Base-by-base conservation (phyloP, 2,329 filamentous ascomycete species). In the Neoarthrinium moseri region DNA sequence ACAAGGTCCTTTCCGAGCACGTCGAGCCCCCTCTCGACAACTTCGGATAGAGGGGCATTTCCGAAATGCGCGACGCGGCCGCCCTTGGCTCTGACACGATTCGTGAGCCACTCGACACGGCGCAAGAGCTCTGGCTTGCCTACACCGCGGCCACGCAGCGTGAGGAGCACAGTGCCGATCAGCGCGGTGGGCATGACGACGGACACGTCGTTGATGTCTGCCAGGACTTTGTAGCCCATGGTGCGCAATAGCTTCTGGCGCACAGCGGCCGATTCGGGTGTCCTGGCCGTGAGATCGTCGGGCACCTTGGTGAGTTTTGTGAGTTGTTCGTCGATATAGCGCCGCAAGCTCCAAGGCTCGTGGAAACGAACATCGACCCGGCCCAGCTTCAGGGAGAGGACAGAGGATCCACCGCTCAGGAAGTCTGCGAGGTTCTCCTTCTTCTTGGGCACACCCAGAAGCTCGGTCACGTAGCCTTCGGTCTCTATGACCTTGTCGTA, bases 401-500 rank as follows among this genome's bases (percentile, higher is more conserved):
- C 86, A 0, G 89, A 96, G 0, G 91, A 95, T 4, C 80, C 79
- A 22, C 89, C 83, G 1, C 86, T 87, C n/a, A 99, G 70, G 56
- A 99, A 95, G 58, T 95, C 89, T 26, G 84, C 81, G 29, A 99
- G 71, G 51, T 96, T 96, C 62, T 99, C 94, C 63, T 96, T 95
- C 59, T 89, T 89, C 68, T 99, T 99, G 0, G 94, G 94, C 51
- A 95, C 86, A 3, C 94, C 94, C 1, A 99, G 78, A 2, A 99
- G 79, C 65, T 99, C 94, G 26, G 85, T 94, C 35, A 97, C 92
- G 60, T 99, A 99, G 5, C 91, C 94, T 66, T 96, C 91, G 1
- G 95, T 96, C 66, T 99, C 94, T 49, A 99, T 95, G 46, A 99
- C 94, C 63, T 97, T 99, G 74, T 99, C 94, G 62, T 99, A 99